A percentile compares a stretch with the other conserved stretches of the same genome.
These are phyloP conservation scores for Teratosphaeria pseudoeucalypti DNA, from an alignment of 2,329 filamentous ascomycete genomes.

Conservation along the genomic window DNA sequence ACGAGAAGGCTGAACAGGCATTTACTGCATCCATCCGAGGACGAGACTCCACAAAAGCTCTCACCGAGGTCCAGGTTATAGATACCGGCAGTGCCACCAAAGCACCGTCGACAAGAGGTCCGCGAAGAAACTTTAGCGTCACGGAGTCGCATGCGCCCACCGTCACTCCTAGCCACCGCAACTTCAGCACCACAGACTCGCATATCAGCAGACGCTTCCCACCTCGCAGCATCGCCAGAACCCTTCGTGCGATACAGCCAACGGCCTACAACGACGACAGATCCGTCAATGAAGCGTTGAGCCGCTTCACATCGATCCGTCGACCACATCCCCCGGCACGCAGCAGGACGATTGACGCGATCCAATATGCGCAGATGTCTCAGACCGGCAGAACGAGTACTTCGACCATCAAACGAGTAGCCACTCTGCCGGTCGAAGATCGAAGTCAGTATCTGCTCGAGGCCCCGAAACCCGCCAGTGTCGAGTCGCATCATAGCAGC, in stretches of 20 bases:
- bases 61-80: neutral
- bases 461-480: slow-evolving; percentile 3
- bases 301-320: slow-evolving; percentile 10
- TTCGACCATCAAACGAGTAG: slow-evolving; percentile 10
- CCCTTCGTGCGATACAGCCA: slow-evolving; percentile 29
- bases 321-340: slow-evolving; percentile 13
- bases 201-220: slow-evolving; percentile 15
- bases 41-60: neutral
- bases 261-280: slow-evolving; percentile 10
- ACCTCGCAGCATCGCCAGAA: slow-evolving; percentile 12
- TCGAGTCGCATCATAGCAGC: neutral
- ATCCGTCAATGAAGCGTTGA: slow-evolving; percentile 15
- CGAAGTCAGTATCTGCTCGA: slow-evolving; percentile 9
- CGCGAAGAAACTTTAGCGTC: slow-evolving; percentile 24
- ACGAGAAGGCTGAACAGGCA: slow-evolving; percentile 32
- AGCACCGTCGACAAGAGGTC: neutral
- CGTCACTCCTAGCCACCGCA: slow-evolving; percentile 14
- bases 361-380: slow-evolving; percentile 13
- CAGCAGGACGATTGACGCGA: slow-evolving; percentile 16
- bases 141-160: slow-evolving; percentile 18
- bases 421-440: slow-evolving; percentile 11
- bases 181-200: slow-evolving; percentile 23
- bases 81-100: slow-evolving; percentile 25
- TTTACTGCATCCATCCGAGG: slow-evolving; percentile 4
- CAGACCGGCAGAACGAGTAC: slow-evolving; percentile 3